Evolutionary conservation across 2,329 filamentous ascomycete genomes (phyloP).

Genomic region (Fusarium sp.): DNA sequence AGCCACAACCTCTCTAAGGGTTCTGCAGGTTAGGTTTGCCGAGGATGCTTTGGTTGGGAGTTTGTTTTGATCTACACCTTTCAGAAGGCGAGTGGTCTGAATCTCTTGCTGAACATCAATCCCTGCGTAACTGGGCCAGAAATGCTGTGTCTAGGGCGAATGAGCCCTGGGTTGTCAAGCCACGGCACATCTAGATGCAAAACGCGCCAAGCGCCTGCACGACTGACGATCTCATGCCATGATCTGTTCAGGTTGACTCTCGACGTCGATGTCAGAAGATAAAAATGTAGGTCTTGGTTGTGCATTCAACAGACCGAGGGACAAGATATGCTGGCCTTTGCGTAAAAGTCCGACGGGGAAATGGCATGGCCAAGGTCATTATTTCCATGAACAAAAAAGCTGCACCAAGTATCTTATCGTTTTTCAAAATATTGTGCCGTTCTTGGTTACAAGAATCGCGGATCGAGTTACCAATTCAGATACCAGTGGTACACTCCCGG

Average conservation of each 20-base stretch:
- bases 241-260: background rate
- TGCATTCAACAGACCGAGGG: background rate
- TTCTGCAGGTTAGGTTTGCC: slow-evolving; percentile 23
- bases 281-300: background rate
- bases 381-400: background rate
- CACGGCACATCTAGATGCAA: background rate
- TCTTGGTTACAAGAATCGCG: background rate
- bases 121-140: background rate
- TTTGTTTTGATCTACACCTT: slow-evolving; percentile 1
- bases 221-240: background rate
- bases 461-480: background rate
- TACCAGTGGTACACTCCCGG: background rate
- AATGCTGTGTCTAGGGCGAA: background rate
- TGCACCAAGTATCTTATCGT: background rate
- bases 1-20: slow-evolving; percentile 33
- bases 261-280: background rate
- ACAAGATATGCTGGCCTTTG: background rate
- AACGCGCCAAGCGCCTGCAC: background rate
- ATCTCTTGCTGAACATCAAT: background rate
- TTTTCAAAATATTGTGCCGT: background rate
- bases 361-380: background rate
- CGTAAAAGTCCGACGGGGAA: background rate
- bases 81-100: slow-evolving; percentile 5
- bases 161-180: background rate
- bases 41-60: background rate